Base-by-base conservation (phyloP, 306 rosid genomes). In the Citrullus colocynthis region DNA sequence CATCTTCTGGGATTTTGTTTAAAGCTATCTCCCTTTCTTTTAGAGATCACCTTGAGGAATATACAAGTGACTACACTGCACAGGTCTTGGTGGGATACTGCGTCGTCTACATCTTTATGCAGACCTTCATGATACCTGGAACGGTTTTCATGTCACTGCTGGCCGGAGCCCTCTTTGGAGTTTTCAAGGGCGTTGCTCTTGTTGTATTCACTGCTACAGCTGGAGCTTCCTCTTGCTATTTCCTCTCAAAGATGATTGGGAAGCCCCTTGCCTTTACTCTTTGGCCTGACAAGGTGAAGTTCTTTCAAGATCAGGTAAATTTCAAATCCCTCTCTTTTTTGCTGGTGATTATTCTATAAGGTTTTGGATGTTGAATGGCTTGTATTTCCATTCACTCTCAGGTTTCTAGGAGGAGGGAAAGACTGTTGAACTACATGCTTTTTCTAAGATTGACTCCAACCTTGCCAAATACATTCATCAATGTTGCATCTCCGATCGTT, bases 91-190 rank as follows among this genome's bases (percentile, higher is more conserved):
- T 92, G 80, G 97, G 99, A 54, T 95, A 95, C 87, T 95, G 99
- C 81, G 75, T 87, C 83, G 99, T 95, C 44, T 95, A 95, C 82
- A 91, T 95, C 56, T 95, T 92, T 90, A 95, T 95, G 99, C 97
- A 95, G 86, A 95, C 99, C 58, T 95, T 95, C 90, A 95, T 95
- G 99, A 95, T 95, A 84, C 99, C 99, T 3, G 99, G 99, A 79
- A 92, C 99, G 21, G 97, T 95, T 66, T 95, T 95, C 87, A 95
- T 95, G 99, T 95, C 99, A 48, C 84, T 95, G 82, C 97, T 95
- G 32, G 99, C 99, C 2, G 99, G 99, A 70, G 93, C 99, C 36
- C 97, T 95, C 75, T 95, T 95, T 36, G 97, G 99, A 28, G 86
- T 95, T 80, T 85, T 92, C 78, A 87, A 78, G 86, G 99, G 99